phyloP scores from a whole-genome alignment of 2,329 filamentous ascomycete genomes.

The Cladorrhinum sp. region DNA sequence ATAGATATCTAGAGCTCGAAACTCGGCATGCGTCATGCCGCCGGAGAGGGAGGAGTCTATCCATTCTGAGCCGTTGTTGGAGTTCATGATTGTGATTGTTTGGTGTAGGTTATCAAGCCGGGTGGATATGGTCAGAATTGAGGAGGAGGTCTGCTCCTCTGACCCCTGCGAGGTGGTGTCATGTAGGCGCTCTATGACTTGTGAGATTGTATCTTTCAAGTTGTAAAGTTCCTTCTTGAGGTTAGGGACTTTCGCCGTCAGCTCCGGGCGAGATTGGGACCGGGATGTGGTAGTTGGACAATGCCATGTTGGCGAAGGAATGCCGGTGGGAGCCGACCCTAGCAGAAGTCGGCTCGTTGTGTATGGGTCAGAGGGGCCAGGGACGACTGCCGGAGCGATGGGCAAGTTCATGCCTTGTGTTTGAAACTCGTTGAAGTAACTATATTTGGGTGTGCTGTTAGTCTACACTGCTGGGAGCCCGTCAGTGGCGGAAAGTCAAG shows the following conservation, averaged over 20 bases:
- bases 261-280: not conserved
- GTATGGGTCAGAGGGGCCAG: not conserved
- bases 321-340: not conserved
- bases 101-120: not conserved
- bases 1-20: conserved; percentile 13
- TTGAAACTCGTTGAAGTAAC: conserved; percentile 22
- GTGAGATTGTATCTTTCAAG: conserved; percentile 15
- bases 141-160: not conserved
- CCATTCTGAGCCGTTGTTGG: conserved; percentile 21
- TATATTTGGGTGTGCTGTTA: not conserved
- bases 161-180: not conserved
- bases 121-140: not conserved
- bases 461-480: not conserved
- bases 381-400: not conserved
- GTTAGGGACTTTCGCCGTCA: conserved; percentile 1
- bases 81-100: not conserved
- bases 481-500: not conserved
- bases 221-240: conserved; percentile 15
- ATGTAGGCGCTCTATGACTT: conserved; percentile 2
- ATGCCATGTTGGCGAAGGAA: not conserved
- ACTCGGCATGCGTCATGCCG: conserved; percentile 19
- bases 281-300: too few relatives aligned
- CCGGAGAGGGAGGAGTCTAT: conserved; percentile 14
- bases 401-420: conserved; percentile 15
- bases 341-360: not conserved